Evolutionary conservation across 441 rosid species (phyloP), one percentile per base, ranked within the genome.

Genomic region (Populus hybrid): DNA sequence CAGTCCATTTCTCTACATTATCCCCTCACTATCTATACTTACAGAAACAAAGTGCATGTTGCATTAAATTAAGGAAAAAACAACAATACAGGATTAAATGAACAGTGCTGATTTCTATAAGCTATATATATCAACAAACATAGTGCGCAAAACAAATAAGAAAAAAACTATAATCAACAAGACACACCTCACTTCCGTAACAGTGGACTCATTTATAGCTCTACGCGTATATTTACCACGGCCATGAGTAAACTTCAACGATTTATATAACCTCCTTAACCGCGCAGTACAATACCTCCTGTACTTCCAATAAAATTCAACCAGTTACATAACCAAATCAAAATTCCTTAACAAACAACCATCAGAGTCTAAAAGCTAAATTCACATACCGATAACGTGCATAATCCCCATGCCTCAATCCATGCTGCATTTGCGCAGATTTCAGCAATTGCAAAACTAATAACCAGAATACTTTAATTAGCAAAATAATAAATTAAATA

Each of bases 271-370:
- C 90, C 98, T 92, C 91, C 98, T 90, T 87, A 97, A 85, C 73
- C 98, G 90, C 67, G 98, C 98, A 26, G 97, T 89, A 83, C 98
- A 97, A 74, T 97, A 97, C 85, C 98, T 94, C 92, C 99, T 94
- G 85, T 82, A 81, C 42, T 40, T 63, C 30, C 71, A 81, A 69
- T 32, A 70, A 70, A 38, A 72, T 79, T 18, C 77, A 79, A 72
- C 76, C 11, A n/a, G 70, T 69, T 63, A 59, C 70, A 50, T 40
- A 46, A 65, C 9, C 28, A 46, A 73, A 81, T 24, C 53, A 28
- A 34, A 34, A 28, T 7, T 67, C 18, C 24, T n/a, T 19, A 34
- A 78, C 21, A 35, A 81, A 6, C 35, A 64, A 67, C 7, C 1
- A 3, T 2, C 12, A 57, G 35, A 79, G 8, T 73, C 3, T 26